Percentiles rank a stretch among this genome's conserved stretches.
phyloP scores from a whole-genome alignment of 345 rosid species.

The Noccaea caerulescens region DNA sequence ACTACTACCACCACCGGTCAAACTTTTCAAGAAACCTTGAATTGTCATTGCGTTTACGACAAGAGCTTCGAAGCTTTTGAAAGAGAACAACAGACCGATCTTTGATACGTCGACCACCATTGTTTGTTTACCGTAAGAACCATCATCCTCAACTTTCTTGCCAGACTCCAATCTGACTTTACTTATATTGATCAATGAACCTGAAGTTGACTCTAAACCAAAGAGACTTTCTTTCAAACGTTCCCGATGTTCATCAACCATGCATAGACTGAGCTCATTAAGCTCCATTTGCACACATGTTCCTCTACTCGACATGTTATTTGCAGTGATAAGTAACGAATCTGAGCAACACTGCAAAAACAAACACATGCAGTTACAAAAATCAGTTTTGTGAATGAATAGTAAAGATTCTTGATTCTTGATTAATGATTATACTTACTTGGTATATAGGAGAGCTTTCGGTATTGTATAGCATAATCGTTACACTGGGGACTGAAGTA shows the following conservation, averaged over 20 bases:
- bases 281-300: conserved; percentile 81
- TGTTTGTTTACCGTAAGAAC: conserved; percentile 58
- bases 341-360: conserved; percentile 70
- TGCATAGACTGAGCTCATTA: conserved; percentile 78
- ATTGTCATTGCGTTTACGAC: conserved; percentile 65
- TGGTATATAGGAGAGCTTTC: conserved; percentile 70
- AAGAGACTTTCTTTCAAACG: conserved; percentile 78
- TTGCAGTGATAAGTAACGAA: conserved; percentile 80
- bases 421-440: conserved; percentile 54
- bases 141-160: conserved; percentile 69
- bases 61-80: conserved; percentile 72
- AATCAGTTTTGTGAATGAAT: neutral
- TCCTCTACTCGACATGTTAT: conserved; percentile 72
- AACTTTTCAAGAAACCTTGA: conserved; percentile 61
- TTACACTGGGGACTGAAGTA: conserved; percentile 82
- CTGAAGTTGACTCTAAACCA: conserved; percentile 72
- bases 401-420: conserved; percentile 11
- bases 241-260: conserved; percentile 82
- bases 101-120: conserved; percentile 79
- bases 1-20: conserved; percentile 47
- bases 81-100: conserved; percentile 65
- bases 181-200: conserved; percentile 73
- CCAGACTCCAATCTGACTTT: conserved; percentile 80
- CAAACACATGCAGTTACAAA: neutral
- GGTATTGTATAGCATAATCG: conserved; percentile 59